Conservation (phyloP, 352 stramenopile species). For the Pythium brassicae region DNA sequence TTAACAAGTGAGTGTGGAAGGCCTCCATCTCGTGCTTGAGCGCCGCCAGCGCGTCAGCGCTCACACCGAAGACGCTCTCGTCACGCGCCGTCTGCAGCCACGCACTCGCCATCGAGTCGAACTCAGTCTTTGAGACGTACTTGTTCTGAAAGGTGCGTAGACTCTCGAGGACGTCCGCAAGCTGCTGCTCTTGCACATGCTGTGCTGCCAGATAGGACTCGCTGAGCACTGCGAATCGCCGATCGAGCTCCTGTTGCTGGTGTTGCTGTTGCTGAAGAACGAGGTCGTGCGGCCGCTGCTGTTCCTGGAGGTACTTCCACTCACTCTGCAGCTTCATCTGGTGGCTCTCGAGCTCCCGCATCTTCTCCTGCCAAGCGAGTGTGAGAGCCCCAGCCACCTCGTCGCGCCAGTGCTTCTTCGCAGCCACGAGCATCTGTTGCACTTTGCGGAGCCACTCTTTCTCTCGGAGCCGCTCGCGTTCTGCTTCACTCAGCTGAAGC, state of each 20-base stretch:
- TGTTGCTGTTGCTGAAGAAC: constrained; percentile 15
- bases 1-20: constrained; percentile 24
- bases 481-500: constrained; percentile 32
- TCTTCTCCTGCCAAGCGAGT: constrained; percentile 8
- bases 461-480: constrained; percentile 21
- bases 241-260: constrained; percentile 22
- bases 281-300: constrained; percentile 11
- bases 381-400: background rate
- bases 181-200: constrained; percentile 26
- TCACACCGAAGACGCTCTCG: constrained; percentile 53
- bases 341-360: constrained; percentile 9
- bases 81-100: constrained; percentile 49
- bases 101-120: constrained; percentile 19
- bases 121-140: constrained; percentile 21
- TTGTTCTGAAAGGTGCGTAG: constrained; percentile 17
- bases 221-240: constrained; percentile 18
- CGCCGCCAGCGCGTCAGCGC: constrained; percentile 20
- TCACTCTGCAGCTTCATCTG: constrained; percentile 12
- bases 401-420: constrained; percentile 13
- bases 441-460: constrained; percentile 36
- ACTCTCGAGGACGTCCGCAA: constrained; percentile 9
- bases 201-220: constrained; percentile 21
- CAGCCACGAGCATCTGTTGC: constrained; percentile 32
- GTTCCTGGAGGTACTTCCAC: constrained; percentile 16
- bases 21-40: constrained; percentile 28